Conservation (phyloP, 2,329 filamentous ascomycete species). For the Teratosphaeria epicoccoides region DNA sequence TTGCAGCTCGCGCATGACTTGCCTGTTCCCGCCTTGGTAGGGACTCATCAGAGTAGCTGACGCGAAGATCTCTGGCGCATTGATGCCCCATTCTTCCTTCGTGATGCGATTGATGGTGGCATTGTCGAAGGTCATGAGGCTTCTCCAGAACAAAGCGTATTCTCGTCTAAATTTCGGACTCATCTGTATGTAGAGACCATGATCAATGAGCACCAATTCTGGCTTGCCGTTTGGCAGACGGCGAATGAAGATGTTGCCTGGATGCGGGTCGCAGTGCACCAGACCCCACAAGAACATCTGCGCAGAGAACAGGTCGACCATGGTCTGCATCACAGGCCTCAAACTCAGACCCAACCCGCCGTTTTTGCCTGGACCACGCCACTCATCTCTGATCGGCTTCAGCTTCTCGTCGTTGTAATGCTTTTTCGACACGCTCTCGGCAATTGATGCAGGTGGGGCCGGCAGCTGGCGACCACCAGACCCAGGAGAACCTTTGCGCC, state of each 20-base stretch:
- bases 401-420: conserved; percentile 49
- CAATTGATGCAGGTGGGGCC: conserved; percentile 28
- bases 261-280: conserved; percentile 94
- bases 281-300: conserved; percentile 97
- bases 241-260: conserved; percentile 93
- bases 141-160: conserved; percentile 88
- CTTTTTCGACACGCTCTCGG: conserved; percentile 26
- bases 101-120: conserved; percentile 63
- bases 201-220: conserved; percentile 91
- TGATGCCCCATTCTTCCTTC: conserved; percentile 69
- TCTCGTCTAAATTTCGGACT: conserved; percentile 69
- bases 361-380: conserved; percentile 60
- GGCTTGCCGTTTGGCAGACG: conserved; percentile 69
- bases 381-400: conserved; percentile 71
- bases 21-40: conserved; percentile 72
- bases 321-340: conserved; percentile 88
- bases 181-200: conserved; percentile 94
- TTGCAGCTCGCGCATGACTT: conserved; percentile 42
- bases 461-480: conserved; percentile 56
- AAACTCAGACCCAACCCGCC: conserved; percentile 76
- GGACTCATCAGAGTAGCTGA: conserved; percentile 81
- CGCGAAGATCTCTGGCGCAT: conserved; percentile 81
- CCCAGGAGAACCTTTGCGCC: conserved; percentile 66
- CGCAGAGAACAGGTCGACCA: conserved; percentile 91
- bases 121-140: conserved; percentile 88